Evolutionary conservation across 345 rosid species (phyloP).

Genomic region (Gossypium stocksii): DNA sequence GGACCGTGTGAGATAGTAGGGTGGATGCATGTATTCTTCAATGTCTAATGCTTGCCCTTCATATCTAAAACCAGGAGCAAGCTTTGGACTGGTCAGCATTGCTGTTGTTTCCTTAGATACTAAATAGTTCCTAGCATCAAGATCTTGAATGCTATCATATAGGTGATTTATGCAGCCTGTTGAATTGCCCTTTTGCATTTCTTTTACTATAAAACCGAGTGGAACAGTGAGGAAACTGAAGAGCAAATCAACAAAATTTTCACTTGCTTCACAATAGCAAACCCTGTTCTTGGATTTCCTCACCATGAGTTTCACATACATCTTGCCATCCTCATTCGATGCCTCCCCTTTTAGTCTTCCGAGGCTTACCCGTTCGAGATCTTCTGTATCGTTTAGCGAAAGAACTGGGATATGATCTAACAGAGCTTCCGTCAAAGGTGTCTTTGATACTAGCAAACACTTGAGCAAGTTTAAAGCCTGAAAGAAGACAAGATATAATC

Average conservation of each 20-base stretch:
- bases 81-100: not conserved
- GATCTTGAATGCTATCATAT: not conserved
- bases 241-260: slow-evolving; percentile 29
- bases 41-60: slow-evolving; percentile 10
- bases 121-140: not conserved
- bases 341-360: not conserved
- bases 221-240: slow-evolving; percentile 32
- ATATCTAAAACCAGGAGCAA: not conserved
- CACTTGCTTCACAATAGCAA: slow-evolving; percentile 23
- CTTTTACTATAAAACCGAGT: slow-evolving; percentile 19
- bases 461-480: slow-evolving; percentile 24
- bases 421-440: slow-evolving; percentile 19
- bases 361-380: not conserved
- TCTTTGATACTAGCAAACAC: slow-evolving; percentile 11
- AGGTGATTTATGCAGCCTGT: not conserved
- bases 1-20: not conserved
- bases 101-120: not conserved
- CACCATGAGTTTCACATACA: slow-evolving; percentile 9
- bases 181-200: not conserved
- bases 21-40: not conserved
- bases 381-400: not conserved
- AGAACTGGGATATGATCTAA: not conserved
- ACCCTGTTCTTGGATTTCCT: slow-evolving; percentile 26
- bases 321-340: not conserved
- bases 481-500: not conserved